Conservation (phyloP, 1,284 basidiomycete species). For the Schizopora paradoxa region DNA sequence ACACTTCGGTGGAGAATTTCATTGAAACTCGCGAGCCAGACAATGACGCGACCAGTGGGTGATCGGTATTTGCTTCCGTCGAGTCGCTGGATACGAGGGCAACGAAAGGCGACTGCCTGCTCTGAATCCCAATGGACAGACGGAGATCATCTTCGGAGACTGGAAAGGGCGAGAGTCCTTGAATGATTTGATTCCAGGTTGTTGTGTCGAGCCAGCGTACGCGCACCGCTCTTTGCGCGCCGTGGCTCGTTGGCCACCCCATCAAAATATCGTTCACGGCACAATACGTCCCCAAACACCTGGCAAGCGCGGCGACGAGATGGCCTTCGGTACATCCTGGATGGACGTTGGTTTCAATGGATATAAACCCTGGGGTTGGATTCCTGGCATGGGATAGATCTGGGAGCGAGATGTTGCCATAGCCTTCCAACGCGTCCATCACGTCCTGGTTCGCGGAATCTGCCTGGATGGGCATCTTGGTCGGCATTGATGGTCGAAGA, state of each 20-base stretch:
- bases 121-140: slow-evolving; percentile 17
- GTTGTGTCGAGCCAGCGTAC: slow-evolving; percentile 32
- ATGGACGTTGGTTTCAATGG: slow-evolving; percentile 1
- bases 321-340: slow-evolving; percentile 14
- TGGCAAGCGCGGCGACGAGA: slow-evolving; percentile 30
- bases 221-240: slow-evolving; percentile 25
- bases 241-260: slow-evolving; percentile 25
- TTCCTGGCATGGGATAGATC: slow-evolving; percentile 32
- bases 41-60: slow-evolving; percentile 11
- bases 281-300: slow-evolving; percentile 37
- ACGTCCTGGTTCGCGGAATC: not conserved
- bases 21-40: slow-evolving; percentile 13
- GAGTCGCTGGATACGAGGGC: slow-evolving; percentile 10
- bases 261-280: slow-evolving; percentile 36
- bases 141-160: slow-evolving; percentile 11
- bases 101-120: slow-evolving; percentile 6
- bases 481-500: no score
- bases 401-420: slow-evolving; percentile 30
- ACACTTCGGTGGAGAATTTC: slow-evolving; percentile 21
- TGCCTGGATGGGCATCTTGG: no score
- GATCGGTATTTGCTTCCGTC: slow-evolving; percentile 6
- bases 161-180: not conserved
- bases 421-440: slow-evolving; percentile 22
- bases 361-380: slow-evolving; percentile 16
- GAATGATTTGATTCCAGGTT: slow-evolving; percentile 30